Base-by-base conservation (phyloP, 495 filamentous ascomycete genomes). In the Sabuloglossum arenarium region DNA sequence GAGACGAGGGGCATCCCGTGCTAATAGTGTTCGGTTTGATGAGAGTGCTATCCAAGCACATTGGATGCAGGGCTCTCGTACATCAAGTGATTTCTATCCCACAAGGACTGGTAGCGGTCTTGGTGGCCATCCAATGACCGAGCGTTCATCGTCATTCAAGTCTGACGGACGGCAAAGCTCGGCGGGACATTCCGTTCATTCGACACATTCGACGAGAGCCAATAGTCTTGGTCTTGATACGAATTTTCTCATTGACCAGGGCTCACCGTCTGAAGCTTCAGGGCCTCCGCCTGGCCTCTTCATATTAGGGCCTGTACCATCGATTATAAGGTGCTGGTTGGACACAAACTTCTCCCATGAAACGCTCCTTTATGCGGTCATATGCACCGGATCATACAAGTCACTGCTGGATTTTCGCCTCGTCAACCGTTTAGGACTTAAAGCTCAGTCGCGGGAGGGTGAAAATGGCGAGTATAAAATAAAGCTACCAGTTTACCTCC, bases 11-110 rank as follows among this genome's bases (percentile, higher is more conserved):
- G 81, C 88, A 30, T 98, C 93, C 29, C 76, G 91, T 60, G 91
- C 91, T 23, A 97, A 97, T 63, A 97, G 93, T 67, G 91, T 98
- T 59, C 85, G 91, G n/a, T 98, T 98, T 62, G 91, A 98, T 64
- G 89, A 96, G 65, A 95, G 86, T 64, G 90, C 93, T 1, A 79
- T 94, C 57, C 89, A 94, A 60, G 85, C 86, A 51, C 85, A 85
- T 62, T 94, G 88, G 74, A 82, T 82, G 34, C 87, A 90, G 59
- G 79, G 81, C 45, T 82, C 79, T 59, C 79, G 89, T 28, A 79
- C 85, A 54, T 88, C 83, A 25, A 77, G 80, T 30, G 91, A 98
- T 54, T 79, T 84, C 63, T 78, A 85, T 49, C 84, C 84, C 10
- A 71, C 80, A 47, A 75, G 91, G 32, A 86, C 84, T 14, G 77